These are phyloP conservation scores for Tylopilus plumbeoviolaceoides DNA, from an alignment of 768 basidiomycete genomes.

Conservation along the genomic window DNA sequence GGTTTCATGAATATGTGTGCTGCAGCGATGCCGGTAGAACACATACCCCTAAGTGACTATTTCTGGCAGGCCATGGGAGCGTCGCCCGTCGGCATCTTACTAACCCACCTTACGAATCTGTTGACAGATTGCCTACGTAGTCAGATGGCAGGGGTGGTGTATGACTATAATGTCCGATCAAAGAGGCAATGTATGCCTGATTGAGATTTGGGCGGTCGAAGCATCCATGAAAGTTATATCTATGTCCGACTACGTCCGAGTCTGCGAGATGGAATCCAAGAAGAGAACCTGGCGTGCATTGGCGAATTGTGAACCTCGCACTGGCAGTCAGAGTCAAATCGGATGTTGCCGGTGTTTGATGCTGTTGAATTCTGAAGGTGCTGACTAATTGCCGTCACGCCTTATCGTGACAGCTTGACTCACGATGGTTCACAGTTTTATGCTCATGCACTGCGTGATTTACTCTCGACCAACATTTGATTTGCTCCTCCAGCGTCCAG, in stretches of 20 bases:
- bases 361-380: conserved; percentile 7
- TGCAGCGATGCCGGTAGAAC: no score
- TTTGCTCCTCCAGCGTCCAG: no score
- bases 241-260: background rate
- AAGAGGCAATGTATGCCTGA: no score
- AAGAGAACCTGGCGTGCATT: background rate
- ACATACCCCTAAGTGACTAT: background rate
- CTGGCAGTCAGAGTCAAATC: background rate
- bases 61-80: background rate
- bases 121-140: background rate
- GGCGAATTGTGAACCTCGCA: no score
- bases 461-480: no score
- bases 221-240: no score
- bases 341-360: conserved; percentile 3
- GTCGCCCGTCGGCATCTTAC: background rate
- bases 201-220: no score
- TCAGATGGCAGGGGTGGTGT: background rate
- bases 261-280: background rate
- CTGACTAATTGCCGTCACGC: background rate
- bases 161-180: background rate
- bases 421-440: no score
- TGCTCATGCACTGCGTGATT: no score
- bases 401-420: no score
- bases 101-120: background rate
- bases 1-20: no score